A percentile compares a stretch with the other conserved stretches of the same genome.
These are phyloP conservation scores for Camelina hispida DNA, from an alignment of 345 rosid species.

Conservation along the genomic window DNA sequence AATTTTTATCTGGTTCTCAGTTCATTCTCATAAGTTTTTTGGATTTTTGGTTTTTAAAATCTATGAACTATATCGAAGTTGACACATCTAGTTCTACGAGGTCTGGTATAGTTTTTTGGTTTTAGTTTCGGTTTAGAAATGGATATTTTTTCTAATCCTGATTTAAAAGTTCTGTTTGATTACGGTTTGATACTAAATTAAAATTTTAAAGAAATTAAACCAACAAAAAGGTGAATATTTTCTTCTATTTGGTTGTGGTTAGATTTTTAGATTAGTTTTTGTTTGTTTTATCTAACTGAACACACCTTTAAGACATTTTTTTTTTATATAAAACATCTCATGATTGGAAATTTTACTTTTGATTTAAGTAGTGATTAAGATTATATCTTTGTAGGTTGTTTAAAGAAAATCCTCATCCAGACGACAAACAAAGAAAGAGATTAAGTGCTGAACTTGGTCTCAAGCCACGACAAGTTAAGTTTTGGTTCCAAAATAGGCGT, in stretches of 20 bases:
- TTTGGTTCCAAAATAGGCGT: slow-evolving; percentile 98
- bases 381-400: slow-evolving; percentile 62
- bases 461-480: slow-evolving; percentile 96
- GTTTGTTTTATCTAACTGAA: neutral
- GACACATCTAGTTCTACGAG: neutral
- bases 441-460: slow-evolving; percentile 93
- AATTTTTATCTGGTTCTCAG: neutral
- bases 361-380: neutral
- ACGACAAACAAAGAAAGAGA: slow-evolving; percentile 86
- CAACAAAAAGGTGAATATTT: neutral
- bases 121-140: neutral
- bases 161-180: neutral
- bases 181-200: neutral
- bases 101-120: neutral
- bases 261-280: neutral
- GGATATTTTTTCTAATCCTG: neutral
- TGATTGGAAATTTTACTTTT: neutral
- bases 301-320: neutral
- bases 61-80: neutral
- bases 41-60: neutral
- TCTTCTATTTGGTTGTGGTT: neutral
- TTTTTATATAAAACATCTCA: slow-evolving; percentile 1
- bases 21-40: neutral
- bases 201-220: no score
- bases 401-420: slow-evolving; percentile 95